phyloP scores from a whole-genome alignment of 2,329 filamentous ascomycete genomes.

The Pseudomassariella vexata region DNA sequence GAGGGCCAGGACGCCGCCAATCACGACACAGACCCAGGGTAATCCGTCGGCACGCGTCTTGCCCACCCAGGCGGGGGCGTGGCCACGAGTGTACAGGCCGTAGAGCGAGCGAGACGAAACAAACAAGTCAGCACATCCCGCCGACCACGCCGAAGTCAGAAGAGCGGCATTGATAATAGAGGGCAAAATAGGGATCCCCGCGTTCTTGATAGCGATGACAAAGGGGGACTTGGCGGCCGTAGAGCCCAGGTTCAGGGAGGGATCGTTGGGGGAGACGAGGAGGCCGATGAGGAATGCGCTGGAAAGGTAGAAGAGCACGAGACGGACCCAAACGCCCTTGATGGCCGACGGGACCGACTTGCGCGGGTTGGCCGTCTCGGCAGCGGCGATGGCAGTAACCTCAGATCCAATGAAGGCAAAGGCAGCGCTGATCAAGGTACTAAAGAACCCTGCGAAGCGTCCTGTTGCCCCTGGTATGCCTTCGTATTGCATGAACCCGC shows the following conservation, averaged over 20 bases:
- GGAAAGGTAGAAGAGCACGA: slow-evolving; percentile 2
- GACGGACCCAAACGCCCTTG: background rate
- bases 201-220: slow-evolving; percentile 3
- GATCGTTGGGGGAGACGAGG: slow-evolving; percentile 1
- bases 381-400: slow-evolving; percentile 1
- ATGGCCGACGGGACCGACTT: slow-evolving; percentile 1
- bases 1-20: background rate
- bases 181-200: slow-evolving; percentile 1
- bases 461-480: slow-evolving; percentile 1
- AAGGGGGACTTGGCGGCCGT: slow-evolving; percentile 3
- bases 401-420: background rate
- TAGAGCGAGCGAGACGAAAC: slow-evolving; percentile 3
- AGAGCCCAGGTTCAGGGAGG: slow-evolving; percentile 1
- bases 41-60: background rate
- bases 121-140: slow-evolving; percentile 3
- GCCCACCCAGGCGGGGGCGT: slow-evolving; percentile 1
- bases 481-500: background rate
- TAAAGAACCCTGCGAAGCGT: background rate
- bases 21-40: background rate
- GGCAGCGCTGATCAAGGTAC: slow-evolving; percentile 2
- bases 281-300: slow-evolving; percentile 4
- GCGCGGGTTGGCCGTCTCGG: slow-evolving; percentile 3
- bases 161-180: slow-evolving; percentile 6
- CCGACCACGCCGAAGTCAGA: slow-evolving; percentile 1
- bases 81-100: slow-evolving; percentile 1